Percentiles rank a stretch among this genome's conserved stretches.
phyloP scores from a whole-genome alignment of 345 rosid genomes.

The Cardamine occulta region DNA sequence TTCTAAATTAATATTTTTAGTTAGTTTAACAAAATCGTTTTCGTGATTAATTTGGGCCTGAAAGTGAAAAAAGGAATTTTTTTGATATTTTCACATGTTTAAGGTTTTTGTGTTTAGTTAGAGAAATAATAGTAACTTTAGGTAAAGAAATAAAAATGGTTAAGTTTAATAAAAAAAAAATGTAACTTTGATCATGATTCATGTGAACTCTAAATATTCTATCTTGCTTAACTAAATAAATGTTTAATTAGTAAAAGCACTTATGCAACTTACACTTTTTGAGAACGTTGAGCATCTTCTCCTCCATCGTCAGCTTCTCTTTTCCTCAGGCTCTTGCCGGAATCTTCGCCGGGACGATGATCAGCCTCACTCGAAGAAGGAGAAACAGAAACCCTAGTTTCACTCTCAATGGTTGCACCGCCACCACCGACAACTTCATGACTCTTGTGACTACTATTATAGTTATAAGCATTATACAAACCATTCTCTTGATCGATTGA shows the following conservation, averaged over 20 bases:
- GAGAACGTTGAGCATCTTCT: constrained; percentile 55
- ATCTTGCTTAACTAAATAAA: background rate
- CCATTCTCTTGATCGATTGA: constrained; percentile 44
- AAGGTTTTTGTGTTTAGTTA: background rate
- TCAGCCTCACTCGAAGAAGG: constrained; percentile 66
- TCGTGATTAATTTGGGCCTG: background rate
- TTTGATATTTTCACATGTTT: background rate
- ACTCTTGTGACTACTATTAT: constrained; percentile 38
- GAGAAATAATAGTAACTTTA: background rate
- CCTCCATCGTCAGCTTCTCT: constrained; percentile 42
- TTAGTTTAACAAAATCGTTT: background rate
- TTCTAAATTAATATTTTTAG: background rate
- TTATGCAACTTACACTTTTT: constrained; percentile 52
- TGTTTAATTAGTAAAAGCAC: background rate
- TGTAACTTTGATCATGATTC: background rate
- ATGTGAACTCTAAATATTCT: constrained; percentile 19
- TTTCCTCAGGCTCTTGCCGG: constrained; percentile 49
- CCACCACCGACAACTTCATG: constrained; percentile 34
- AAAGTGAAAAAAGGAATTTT: background rate
- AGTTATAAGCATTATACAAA: constrained; percentile 29
- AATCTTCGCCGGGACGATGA: constrained; percentile 54
- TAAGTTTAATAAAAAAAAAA: background rate
- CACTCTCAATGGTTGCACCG: constrained; percentile 40
- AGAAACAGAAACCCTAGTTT: constrained; percentile 53
- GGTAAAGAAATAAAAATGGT: background rate